phyloP scores from a whole-genome alignment of 176 grass and related monocot species.

The Rhynchospora tenuis region DNA sequence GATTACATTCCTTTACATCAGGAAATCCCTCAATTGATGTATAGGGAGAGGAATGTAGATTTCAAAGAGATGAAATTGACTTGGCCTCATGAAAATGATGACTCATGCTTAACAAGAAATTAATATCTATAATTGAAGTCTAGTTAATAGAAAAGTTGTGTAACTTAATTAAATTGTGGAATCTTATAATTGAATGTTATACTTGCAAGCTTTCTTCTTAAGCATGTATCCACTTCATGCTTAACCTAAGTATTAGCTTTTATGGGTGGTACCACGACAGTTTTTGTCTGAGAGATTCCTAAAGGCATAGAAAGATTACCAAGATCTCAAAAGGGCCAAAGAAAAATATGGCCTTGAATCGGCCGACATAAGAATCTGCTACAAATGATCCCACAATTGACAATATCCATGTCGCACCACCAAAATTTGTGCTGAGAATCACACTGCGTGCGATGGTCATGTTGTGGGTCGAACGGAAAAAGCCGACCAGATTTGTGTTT shows the following conservation, averaged over 20 bases:
- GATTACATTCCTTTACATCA: no score
- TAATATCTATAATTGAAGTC: no score
- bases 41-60: no score
- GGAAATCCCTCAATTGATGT: no score
- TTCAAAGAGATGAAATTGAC: no score
- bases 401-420: slow-evolving; percentile 4
- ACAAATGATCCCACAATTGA: slow-evolving; percentile 16
- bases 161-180: not conserved
- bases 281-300: not conserved
- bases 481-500: slow-evolving; percentile 14
- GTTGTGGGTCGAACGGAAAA: slow-evolving; percentile 10
- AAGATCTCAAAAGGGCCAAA: slow-evolving; percentile 18
- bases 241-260: not conserved
- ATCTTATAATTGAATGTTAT: not conserved
- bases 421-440: slow-evolving; percentile 16
- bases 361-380: slow-evolving; percentile 1
- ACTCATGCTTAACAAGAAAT: no score
- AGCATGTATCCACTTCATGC: not conserved
- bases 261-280: not conserved
- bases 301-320: slow-evolving; percentile 7
- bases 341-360: slow-evolving; percentile 16
- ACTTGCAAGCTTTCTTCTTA: not conserved
- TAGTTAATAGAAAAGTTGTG: not conserved
- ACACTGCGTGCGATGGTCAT: slow-evolving; percentile 16
- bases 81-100: no score